Evolutionary conservation across 352 stramenopile genomes (phyloP).

Genomic region (Globisporangium canariense): DNA sequence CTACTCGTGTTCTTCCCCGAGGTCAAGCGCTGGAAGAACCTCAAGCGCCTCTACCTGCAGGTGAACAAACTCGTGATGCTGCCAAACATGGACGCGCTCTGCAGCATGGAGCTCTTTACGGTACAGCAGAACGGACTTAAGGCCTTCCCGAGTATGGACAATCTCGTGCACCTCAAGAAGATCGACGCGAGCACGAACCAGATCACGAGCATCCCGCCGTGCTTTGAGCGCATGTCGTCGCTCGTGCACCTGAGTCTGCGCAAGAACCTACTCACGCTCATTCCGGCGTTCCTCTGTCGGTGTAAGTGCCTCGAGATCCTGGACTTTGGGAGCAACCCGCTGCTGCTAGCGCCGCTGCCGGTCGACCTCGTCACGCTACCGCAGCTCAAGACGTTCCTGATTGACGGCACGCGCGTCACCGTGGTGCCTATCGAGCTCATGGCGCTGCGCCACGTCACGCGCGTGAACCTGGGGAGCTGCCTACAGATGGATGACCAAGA

Average conservation of each 20-base stretch:
- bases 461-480: conserved; percentile 52
- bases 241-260: conserved; percentile 67
- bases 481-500: conserved; percentile 65
- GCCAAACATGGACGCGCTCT: conserved; percentile 42
- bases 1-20: conserved; percentile 33
- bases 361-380: conserved; percentile 35
- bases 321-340: conserved; percentile 64
- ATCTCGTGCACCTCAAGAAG: conserved; percentile 60
- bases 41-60: conserved; percentile 55
- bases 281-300: conserved; percentile 40
- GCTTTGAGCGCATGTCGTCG: conserved; percentile 49
- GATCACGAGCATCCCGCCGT: conserved; percentile 43
- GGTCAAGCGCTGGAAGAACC: conserved; percentile 48
- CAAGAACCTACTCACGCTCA: conserved; percentile 48
- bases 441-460: conserved; percentile 39
- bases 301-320: conserved; percentile 65
- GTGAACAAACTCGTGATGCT: conserved; percentile 47
- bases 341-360: conserved; percentile 36
- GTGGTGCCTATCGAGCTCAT: conserved; percentile 67
- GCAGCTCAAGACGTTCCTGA: conserved; percentile 62
- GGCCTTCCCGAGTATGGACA: conserved; percentile 58
- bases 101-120: conserved; percentile 60
- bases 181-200: conserved; percentile 78
- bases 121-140: conserved; percentile 61
- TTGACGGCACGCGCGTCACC: conserved; percentile 49